Conservation (phyloP, 1,284 basidiomycete species). For the Inonotus hispidus region DNA sequence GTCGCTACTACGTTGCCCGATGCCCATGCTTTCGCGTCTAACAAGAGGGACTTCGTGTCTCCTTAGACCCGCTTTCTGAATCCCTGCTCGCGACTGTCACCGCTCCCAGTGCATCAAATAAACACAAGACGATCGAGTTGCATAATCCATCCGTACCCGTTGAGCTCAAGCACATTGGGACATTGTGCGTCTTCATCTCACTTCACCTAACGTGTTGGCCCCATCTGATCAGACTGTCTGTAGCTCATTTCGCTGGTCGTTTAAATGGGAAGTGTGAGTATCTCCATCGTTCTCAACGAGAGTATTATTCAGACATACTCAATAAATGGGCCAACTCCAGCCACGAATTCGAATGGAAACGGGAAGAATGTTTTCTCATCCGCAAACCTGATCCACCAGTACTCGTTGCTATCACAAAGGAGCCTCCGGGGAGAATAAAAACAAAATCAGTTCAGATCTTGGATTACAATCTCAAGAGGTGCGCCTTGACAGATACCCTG, state of each 20-base stretch:
- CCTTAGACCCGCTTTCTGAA: constrained; percentile 59
- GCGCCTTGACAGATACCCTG: constrained; percentile 19
- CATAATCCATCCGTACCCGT: constrained; percentile 67
- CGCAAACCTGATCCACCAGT: constrained; percentile 83
- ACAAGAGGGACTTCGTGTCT: not conserved
- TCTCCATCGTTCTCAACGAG: not conserved
- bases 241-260: constrained; percentile 63
- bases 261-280: constrained; percentile 77
- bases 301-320: not conserved
- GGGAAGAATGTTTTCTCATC: constrained; percentile 74
- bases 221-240: not conserved
- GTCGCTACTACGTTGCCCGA: constrained; percentile 21
- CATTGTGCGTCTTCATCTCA: constrained; percentile 34
- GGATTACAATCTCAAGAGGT: constrained; percentile 74
- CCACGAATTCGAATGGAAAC: constrained; percentile 78
- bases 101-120: constrained; percentile 57
- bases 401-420: constrained; percentile 73
- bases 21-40: not conserved
- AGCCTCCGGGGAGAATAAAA: constrained; percentile 59
- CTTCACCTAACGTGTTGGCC: not conserved
- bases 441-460: constrained; percentile 72
- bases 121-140: constrained; percentile 68
- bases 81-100: constrained; percentile 59
- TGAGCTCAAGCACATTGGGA: constrained; percentile 69
- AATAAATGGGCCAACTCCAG: constrained; percentile 33